A percentile compares a stretch with the other conserved stretches of the same genome.
These are phyloP conservation scores for Clavaria fumosa DNA, from an alignment of 768 basidiomycete genomes.

Conservation along the genomic window DNA sequence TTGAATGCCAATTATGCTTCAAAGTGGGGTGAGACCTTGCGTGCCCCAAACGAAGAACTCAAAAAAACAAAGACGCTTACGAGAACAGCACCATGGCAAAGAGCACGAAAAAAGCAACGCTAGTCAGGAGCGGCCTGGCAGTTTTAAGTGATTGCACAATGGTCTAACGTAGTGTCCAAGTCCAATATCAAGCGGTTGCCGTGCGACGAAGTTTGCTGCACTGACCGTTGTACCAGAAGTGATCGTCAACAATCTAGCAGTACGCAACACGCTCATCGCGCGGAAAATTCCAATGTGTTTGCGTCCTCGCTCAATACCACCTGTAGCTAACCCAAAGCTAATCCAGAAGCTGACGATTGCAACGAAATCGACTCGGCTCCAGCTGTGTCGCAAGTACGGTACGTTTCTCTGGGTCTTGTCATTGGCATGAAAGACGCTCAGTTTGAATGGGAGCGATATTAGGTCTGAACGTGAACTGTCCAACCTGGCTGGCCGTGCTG, in stretches of 20 bases:
- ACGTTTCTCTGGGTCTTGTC: conserved; percentile 50
- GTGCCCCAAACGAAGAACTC: neutral
- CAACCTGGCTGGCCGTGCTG: no score
- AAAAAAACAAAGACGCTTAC: conserved; percentile 26
- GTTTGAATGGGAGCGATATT: conserved; percentile 44
- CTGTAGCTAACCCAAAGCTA: conserved; percentile 52
- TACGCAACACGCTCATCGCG: conserved; percentile 75
- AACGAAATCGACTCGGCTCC: conserved; percentile 81
- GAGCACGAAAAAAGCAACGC: conserved; percentile 80
- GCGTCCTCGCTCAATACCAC: conserved; percentile 47
- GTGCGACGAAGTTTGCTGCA: conserved; percentile 6
- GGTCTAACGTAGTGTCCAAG: conserved; percentile 32
- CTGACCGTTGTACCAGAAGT: conserved; percentile 85
- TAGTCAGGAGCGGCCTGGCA: conserved; percentile 76
- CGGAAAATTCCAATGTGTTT: conserved; percentile 79
- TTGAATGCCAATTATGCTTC: conserved; percentile 84
- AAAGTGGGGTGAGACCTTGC: neutral
- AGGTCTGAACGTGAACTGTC: conserved; percentile 17
- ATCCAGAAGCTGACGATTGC: conserved; percentile 85
- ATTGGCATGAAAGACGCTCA: conserved; percentile 39
- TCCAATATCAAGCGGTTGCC: conserved; percentile 5
- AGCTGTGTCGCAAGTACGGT: conserved; percentile 85
- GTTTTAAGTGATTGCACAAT: conserved; percentile 89
- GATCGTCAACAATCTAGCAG: conserved; percentile 67
- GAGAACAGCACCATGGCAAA: conserved; percentile 86